A percentile compares a stretch with the other conserved stretches of the same genome.
Evolutionary conservation across 2,329 filamentous ascomycete species (phyloP).

Genomic region (Talaromyces sp.): DNA sequence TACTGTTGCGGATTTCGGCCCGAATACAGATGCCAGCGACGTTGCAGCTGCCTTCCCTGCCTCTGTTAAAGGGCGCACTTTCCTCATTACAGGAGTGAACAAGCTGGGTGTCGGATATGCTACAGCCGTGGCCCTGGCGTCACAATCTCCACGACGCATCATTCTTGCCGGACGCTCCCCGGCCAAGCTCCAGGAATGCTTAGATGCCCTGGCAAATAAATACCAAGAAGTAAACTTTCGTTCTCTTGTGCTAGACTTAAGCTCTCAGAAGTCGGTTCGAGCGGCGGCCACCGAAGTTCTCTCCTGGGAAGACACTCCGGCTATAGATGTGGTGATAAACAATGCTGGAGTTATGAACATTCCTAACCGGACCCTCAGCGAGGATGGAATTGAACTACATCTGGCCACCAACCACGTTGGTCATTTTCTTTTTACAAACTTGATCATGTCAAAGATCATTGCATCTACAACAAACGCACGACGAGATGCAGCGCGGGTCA

Average conservation of each 20-base stretch:
- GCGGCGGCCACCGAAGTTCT: slow-evolving; percentile 26
- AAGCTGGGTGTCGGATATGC: background rate
- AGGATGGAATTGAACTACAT: slow-evolving; percentile 33
- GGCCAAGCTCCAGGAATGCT: slow-evolving; percentile 28
- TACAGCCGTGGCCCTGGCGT: background rate
- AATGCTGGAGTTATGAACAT: slow-evolving; percentile 39
- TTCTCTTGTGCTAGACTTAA: slow-evolving; percentile 28
- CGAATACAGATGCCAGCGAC: background rate
- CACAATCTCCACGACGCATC: slow-evolving; percentile 15
- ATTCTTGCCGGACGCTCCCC: slow-evolving; percentile 37
- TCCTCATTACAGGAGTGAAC: slow-evolving; percentile 3
- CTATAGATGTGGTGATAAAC: slow-evolving; percentile 39
- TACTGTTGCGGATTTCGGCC: background rate
- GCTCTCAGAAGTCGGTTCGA: slow-evolving; percentile 24
- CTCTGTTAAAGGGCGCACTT: background rate
- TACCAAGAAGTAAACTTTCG: slow-evolving; percentile 17
- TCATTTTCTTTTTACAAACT: slow-evolving; percentile 35
- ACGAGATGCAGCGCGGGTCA: slow-evolving; percentile 25
- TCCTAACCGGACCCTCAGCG: slow-evolving; percentile 19
- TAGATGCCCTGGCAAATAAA: slow-evolving; percentile 15
- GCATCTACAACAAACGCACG: slow-evolving; percentile 1
- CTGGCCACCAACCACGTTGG: slow-evolving; percentile 36
- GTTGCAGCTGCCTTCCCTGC: background rate
- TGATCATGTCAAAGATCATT: slow-evolving; percentile 29
- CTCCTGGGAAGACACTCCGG: slow-evolving; percentile 18